Conservation (phyloP, 2,329 filamentous ascomycete genomes). For the Microsporum canis region DNA sequence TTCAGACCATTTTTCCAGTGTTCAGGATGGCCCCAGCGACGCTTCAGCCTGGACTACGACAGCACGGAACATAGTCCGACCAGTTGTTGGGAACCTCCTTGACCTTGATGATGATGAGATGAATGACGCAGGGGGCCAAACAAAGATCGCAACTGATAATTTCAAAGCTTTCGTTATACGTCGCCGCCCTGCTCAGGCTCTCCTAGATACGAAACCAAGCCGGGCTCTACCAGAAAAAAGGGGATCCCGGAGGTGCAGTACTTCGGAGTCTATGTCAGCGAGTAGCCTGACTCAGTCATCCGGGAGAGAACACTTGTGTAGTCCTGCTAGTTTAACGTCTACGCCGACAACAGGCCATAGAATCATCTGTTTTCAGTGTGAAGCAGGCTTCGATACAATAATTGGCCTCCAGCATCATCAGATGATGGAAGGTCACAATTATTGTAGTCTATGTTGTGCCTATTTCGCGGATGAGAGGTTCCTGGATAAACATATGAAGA, state of each 20-base stretch:
- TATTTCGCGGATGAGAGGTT: constrained; percentile 11
- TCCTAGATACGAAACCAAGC: background rate
- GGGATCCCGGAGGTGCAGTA: background rate
- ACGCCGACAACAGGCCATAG: background rate
- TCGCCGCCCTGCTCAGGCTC: background rate
- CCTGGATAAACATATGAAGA: constrained; percentile 8
- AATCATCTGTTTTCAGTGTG: constrained; percentile 12
- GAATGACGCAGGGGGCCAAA: background rate
- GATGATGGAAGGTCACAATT: constrained; percentile 12
- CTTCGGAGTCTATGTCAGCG: background rate
- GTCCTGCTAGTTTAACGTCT: background rate
- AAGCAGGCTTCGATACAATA: constrained; percentile 7
- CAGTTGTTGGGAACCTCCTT: background rate
- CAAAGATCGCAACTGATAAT: background rate
- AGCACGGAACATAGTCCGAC: background rate
- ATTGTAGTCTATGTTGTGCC: constrained; percentile 11
- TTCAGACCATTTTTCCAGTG: background rate
- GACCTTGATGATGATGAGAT: background rate
- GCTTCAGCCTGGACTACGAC: background rate
- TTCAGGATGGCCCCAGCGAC: background rate
- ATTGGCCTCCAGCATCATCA: constrained; percentile 14
- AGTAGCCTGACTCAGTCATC: background rate
- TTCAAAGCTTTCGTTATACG: background rate
- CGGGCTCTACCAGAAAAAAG: background rate
- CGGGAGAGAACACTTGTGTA: background rate